Evolutionary conservation across 768 basidiomycete species (phyloP), one percentile per base, ranked within the genome.

Genomic region (Paxillus ammoniavirescens): DNA sequence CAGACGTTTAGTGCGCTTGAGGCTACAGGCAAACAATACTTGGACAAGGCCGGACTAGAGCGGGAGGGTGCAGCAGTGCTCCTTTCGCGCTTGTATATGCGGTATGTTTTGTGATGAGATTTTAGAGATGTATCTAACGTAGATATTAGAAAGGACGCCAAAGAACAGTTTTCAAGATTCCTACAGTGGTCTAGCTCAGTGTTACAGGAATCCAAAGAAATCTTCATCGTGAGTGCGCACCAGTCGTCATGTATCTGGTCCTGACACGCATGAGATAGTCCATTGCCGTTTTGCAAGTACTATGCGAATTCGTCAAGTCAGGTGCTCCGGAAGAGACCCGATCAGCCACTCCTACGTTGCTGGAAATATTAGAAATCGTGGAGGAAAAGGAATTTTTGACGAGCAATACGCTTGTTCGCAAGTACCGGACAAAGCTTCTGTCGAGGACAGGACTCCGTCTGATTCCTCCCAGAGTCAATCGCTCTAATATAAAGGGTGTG

Each of bases 31-130:
- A 87, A 80, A 61, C 61, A 61, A 5, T 80, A 83, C 61, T 74
- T 95, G 8, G 67, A 68, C 4, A 82, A 77, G 41, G 82, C 91
- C 12, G 94, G 96, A 0, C 74, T 95, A 52, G 95, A 97, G 64
- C 81, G 93, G 7, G 90, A 93, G 41, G 87, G 82, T 31, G 90
- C 92, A 30, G 87, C 89, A 0, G 67, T 91, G 9, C 72, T 96
- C n/a, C 77, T 98, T 6, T 84, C 93, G 3, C 79, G 86, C 37
- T 73, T 95, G 30, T 97, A 90, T 65, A 84, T 83, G 61, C 84
- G 95, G 86, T 88, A 69, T 40, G 82, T 62, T 30, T 6, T 33
- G 17, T 43, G 13, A 21, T 30, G 26, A 28, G 4, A 10, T 40
- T 42, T 23, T 5, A 42, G 31, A 41, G 30, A 21, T 48, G 23